Evolutionary conservation across 805 yeast species (phyloP).

Genomic region (Nakazawaea laoshanensis): DNA sequence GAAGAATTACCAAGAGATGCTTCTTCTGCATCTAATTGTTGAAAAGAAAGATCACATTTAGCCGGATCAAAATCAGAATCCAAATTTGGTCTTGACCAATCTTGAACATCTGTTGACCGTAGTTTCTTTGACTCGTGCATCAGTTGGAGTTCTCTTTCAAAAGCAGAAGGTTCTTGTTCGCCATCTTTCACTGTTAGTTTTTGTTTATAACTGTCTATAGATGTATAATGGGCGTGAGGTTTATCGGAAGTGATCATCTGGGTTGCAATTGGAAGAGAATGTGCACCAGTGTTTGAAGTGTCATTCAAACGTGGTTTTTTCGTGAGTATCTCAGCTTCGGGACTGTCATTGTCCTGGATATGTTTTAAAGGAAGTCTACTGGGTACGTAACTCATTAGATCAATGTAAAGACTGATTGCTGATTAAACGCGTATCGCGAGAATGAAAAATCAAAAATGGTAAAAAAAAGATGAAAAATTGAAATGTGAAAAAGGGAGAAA

Average conservation of each 20-base stretch:
- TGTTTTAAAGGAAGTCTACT: too few species aligned
- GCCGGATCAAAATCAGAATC: constrained; percentile 40
- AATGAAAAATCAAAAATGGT: too few species aligned
- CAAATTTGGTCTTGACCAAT: constrained; percentile 47
- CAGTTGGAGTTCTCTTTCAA: constrained; percentile 41
- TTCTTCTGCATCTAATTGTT: constrained; percentile 94
- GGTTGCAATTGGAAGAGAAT: constrained; percentile 22
- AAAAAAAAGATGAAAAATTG: too few species aligned
- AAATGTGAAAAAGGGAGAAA: too few species aligned
- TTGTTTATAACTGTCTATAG: constrained; percentile 9
- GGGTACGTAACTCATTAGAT: too few species aligned
- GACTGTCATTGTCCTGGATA: background rate
- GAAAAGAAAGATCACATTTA: constrained; percentile 56
- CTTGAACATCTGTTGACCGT: constrained; percentile 18
- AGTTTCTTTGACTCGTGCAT: constrained; percentile 19
- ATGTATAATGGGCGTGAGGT: constrained; percentile 10
- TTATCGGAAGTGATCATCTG: constrained; percentile 15
- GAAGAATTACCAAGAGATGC: constrained; percentile 43
- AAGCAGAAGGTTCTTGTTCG: constrained; percentile 30
- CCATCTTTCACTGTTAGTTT: constrained; percentile 14
- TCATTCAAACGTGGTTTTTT: constrained; percentile 5
- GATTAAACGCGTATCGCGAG: too few species aligned
- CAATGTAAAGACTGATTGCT: too few species aligned
- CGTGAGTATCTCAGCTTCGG: background rate
- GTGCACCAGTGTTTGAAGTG: constrained; percentile 19